Evolutionary conservation across 768 basidiomycete species (phyloP), one percentile per base, ranked within the genome.

Genomic region (Termitomyces sp.): DNA sequence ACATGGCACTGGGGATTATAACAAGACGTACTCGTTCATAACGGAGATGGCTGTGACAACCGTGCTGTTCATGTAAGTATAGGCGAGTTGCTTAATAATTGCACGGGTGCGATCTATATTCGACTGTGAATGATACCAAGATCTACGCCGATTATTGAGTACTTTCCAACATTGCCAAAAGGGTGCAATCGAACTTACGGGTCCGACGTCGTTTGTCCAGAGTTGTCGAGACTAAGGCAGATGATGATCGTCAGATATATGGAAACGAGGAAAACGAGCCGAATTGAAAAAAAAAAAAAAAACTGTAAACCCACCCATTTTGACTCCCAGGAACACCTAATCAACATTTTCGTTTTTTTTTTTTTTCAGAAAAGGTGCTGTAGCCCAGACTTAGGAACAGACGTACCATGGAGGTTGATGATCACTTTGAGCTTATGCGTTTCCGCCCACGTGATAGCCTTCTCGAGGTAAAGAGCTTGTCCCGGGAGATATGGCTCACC

Each of bases 401-500:
- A 64, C 73, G 51, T 55, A 71, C 85, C 85, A 62, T 88, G 87
- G 1, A 92, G 81, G 75, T 95, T 93, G 38, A 96, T 71, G 54
- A 96, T 88, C 33, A 96, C 76, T 66, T 94, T 94, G 48, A 97
- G 70, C 8, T 86, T 86, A 66, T 91, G 72, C 24, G 79, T 78
- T 42, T 75, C 74, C 1, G 95, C 93, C 86, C 92, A 94, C 28
- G 69, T 69, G 48, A 90, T 79, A 8, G 90, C 91, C 40, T 85
- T 81, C 61, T 77, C 65, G 16, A 93, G 75, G 74, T 88, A 92
- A 16, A 84, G 79, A 35, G 88, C 74, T 70, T 92, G 91, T 13
- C 91, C 91, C 73, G 84, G 81, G 61, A 90, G 84, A 71, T 81
- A 93, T 8, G 92, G 93, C 67, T 94, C 89, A 3, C 90, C 91